Evolutionary conservation across 257 asterid species (phyloP).

Genomic region (Osmanthus fragrans): DNA sequence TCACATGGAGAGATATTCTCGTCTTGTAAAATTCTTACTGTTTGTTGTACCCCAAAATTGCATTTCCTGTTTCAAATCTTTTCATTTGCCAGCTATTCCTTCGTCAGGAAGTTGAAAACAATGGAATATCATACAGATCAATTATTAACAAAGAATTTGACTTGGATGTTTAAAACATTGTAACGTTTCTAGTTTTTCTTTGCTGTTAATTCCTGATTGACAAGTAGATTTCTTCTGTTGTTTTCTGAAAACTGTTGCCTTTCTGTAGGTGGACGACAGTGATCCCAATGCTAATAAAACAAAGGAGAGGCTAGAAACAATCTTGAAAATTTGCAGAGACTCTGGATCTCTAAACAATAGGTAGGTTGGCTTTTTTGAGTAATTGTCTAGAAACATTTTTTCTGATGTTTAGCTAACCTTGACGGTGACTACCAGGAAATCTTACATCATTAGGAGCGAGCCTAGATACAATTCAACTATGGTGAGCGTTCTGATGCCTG

Average conservation of each 20-base stretch:
- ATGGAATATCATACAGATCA: neutral
- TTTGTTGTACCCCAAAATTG: neutral
- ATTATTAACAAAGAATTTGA: neutral
- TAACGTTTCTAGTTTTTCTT: neutral
- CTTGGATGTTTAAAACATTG: neutral
- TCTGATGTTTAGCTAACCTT: slow-evolving; percentile 12
- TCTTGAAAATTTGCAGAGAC: neutral
- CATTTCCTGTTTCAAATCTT: slow-evolving; percentile 6
- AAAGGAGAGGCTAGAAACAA: neutral
- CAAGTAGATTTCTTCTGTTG: neutral
- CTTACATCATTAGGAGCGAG: slow-evolving; percentile 57
- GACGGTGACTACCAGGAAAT: slow-evolving; percentile 54
- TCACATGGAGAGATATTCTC: neutral
- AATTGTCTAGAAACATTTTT: neutral
- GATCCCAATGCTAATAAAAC: neutral
- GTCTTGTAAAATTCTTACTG: neutral
- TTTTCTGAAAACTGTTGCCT: neutral
- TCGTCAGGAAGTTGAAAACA: neutral
- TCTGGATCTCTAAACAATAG: slow-evolving; percentile 31
- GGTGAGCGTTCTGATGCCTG: slow-evolving; percentile 45
- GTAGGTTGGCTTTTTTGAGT: slow-evolving; percentile 24
- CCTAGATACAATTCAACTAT: slow-evolving; percentile 48
- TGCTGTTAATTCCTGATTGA: neutral
- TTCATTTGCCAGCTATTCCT: neutral
- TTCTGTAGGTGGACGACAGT: neutral